These are phyloP conservation scores for Litsea cubeba DNA, from an alignment of 164 flowering plant species.

Conservation along the genomic window DNA sequence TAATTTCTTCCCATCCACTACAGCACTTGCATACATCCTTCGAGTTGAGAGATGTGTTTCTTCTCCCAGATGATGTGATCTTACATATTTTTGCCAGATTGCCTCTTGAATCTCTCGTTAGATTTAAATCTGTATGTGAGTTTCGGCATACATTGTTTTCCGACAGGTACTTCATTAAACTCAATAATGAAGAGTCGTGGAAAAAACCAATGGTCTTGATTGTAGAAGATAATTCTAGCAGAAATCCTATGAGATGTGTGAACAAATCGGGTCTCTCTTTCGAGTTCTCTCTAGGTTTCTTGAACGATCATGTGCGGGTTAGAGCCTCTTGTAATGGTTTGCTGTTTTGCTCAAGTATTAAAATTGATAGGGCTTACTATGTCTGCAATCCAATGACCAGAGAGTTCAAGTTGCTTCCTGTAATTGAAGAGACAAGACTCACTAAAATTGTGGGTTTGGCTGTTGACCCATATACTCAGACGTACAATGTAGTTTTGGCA, in stretches of 20 bases:
- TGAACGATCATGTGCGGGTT: constrained; percentile 69
- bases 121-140: constrained; percentile 62
- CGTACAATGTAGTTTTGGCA: constrained; percentile 70
- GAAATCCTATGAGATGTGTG: constrained; percentile 42
- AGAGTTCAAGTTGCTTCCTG: constrained; percentile 58
- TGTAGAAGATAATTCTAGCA: constrained; percentile 44
- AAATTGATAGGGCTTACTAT: constrained; percentile 72
- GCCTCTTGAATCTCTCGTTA: constrained; percentile 66
- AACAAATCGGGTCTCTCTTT: constrained; percentile 36
- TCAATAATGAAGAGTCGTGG: constrained; percentile 50
- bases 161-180: constrained; percentile 46
- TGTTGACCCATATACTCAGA: constrained; percentile 29
- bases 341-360: constrained; percentile 82
- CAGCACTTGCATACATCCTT: constrained; percentile 1
- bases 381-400: constrained; percentile 88
- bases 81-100: constrained; percentile 67
- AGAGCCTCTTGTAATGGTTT: constrained; percentile 91
- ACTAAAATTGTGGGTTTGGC: constrained; percentile 80
- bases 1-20: background rate
- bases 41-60: constrained; percentile 19
- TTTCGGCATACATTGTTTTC: constrained; percentile 50
- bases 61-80: constrained; percentile 69
- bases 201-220: constrained; percentile 59
- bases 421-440: constrained; percentile 57
- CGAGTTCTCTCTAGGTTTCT: constrained; percentile 60